Conservation (phyloP, 352 stramenopile species). For the Phytophthora constricta region DNA sequence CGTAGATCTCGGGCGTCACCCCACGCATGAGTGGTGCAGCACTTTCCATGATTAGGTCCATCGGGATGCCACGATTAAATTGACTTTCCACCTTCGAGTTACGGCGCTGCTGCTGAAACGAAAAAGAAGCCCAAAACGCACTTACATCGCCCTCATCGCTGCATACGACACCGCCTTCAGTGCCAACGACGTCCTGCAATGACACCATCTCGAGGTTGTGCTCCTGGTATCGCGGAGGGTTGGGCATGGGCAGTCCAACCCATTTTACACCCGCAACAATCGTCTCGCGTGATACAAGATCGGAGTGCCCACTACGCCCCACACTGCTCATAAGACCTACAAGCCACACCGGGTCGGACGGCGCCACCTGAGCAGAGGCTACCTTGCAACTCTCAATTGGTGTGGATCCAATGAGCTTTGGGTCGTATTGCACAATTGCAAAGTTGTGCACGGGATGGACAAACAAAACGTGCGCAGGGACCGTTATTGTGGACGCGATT, state of each 20-base stretch:
- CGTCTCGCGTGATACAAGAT: constrained; percentile 85
- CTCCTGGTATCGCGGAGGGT: constrained; percentile 85
- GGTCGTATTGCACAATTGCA: constrained; percentile 92
- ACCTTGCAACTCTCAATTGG: constrained; percentile 84
- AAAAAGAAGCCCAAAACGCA: constrained; percentile 90
- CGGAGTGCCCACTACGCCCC: constrained; percentile 77
- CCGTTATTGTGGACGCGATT: constrained; percentile 91
- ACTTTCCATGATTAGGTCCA: constrained; percentile 91
- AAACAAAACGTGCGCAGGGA: constrained; percentile 89
- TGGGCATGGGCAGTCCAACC: constrained; percentile 82
- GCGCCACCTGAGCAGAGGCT: constrained; percentile 59
- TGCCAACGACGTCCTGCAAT: constrained; percentile 83
- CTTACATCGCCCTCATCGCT: constrained; percentile 72
- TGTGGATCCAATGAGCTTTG: constrained; percentile 84
- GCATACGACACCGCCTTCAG: constrained; percentile 83
- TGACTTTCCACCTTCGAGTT: constrained; percentile 85
- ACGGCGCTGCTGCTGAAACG: constrained; percentile 79
- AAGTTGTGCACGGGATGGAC: constrained; percentile 95
- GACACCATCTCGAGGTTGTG: constrained; percentile 90
- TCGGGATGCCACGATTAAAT: constrained; percentile 87
- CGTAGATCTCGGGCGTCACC: constrained; percentile 75
- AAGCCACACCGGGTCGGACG: constrained; percentile 85
- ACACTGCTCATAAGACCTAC: constrained; percentile 86
- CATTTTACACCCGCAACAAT: constrained; percentile 89
- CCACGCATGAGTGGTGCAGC: constrained; percentile 74